phyloP scores from a whole-genome alignment of 495 filamentous ascomycete species.

The Penicillium coffeae region DNA sequence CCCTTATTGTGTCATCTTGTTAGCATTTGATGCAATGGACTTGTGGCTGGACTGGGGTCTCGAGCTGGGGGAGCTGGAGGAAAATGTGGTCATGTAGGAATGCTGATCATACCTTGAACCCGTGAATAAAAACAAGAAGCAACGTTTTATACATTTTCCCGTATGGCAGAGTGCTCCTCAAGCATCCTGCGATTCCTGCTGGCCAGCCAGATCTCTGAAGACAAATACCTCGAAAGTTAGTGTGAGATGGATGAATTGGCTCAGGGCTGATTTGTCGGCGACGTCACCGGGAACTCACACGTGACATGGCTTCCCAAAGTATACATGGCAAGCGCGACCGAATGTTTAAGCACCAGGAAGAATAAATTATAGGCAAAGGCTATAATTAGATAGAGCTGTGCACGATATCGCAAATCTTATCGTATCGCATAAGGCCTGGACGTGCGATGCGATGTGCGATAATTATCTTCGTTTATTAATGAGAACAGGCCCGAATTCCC shows the following conservation, averaged over 20 bases:
- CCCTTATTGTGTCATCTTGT: conserved; percentile 53
- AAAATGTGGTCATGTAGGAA: too few relatives aligned
- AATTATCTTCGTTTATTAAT: too few relatives aligned
- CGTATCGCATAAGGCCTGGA: too few relatives aligned
- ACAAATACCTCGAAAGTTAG: not conserved
- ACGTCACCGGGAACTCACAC: not conserved
- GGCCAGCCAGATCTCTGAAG: not conserved
- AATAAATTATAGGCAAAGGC: too few relatives aligned
- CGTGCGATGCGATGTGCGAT: too few relatives aligned
- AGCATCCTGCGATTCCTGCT: conserved; percentile 1
- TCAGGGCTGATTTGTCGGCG: not conserved
- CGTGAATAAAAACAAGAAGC: conserved; percentile 90
- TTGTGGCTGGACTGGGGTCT: too few relatives aligned
- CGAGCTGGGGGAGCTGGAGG: too few relatives aligned
- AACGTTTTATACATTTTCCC: conserved; percentile 78
- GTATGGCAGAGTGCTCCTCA: not conserved
- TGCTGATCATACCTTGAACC: conserved; percentile 73
- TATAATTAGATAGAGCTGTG: too few relatives aligned
- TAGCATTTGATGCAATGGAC: not conserved
- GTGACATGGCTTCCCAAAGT: not conserved
- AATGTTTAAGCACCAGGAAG: too few relatives aligned
- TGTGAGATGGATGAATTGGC: not conserved
- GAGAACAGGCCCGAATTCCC: too few relatives aligned
- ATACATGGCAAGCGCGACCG: too few relatives aligned
- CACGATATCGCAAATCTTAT: too few relatives aligned